Evolutionary conservation across 192 early-diverging fungal genomes (phyloP).

Genomic region (Rhizophagus clarus): DNA sequence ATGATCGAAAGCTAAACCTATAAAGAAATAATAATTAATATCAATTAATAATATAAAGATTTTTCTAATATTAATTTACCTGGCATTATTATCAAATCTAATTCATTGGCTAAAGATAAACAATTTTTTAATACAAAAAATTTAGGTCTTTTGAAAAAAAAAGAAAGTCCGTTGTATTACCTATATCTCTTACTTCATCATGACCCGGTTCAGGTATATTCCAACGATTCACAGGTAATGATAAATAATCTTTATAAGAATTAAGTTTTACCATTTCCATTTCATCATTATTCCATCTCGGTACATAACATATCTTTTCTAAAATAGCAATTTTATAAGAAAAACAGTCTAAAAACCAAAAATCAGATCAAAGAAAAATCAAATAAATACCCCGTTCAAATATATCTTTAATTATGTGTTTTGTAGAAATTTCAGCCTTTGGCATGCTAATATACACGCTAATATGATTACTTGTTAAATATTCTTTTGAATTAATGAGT

Average conservation of each 20-base stretch:
- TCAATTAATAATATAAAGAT: neutral
- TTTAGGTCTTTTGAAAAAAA: too few relatives aligned
- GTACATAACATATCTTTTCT: conserved; percentile 60
- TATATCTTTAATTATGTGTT: conserved; percentile 48
- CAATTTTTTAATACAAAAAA: neutral
- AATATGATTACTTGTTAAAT: conserved; percentile 45
- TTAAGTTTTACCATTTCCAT: conserved; percentile 73
- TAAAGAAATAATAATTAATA: neutral
- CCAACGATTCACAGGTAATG: conserved; percentile 67
- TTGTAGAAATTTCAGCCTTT: conserved; percentile 52
- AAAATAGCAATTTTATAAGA: neutral
- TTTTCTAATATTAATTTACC: conserved; percentile 3
- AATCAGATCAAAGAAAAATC: conserved; percentile 6
- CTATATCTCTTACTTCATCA: conserved; percentile 55
- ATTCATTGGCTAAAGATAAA: conserved; percentile 13
- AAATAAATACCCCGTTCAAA: conserved; percentile 44
- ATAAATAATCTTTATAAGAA: conserved; percentile 59
- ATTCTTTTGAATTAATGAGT: conserved; percentile 38
- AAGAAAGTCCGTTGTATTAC: conserved; percentile 31
- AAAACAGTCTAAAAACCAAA: neutral
- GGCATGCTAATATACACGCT: conserved; percentile 60
- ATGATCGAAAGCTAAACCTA: conserved; percentile 28
- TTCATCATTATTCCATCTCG: conserved; percentile 46
- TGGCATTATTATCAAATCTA: conserved; percentile 33
- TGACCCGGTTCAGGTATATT: conserved; percentile 65